Evolutionary conservation across 2,329 filamentous ascomycete species (phyloP).

Genomic region (Endocalyx cinctus): DNA sequence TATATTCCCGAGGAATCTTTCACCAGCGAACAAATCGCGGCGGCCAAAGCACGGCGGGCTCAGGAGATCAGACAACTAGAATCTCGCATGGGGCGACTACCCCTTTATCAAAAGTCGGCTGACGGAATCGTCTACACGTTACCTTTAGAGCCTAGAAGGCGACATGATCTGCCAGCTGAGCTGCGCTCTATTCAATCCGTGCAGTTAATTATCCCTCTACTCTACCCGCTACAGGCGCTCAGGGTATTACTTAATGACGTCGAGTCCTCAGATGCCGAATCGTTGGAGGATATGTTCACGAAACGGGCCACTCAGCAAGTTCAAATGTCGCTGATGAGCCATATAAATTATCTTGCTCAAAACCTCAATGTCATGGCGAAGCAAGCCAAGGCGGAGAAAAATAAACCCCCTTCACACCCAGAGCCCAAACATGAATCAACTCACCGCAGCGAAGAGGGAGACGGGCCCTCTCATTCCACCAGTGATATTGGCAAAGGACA

Average conservation of each 20-base stretch:
- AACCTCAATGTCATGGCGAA: slow-evolving; percentile 66
- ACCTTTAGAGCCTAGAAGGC: slow-evolving; percentile 62
- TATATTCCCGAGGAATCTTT: slow-evolving; percentile 46
- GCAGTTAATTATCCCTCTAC: slow-evolving; percentile 62
- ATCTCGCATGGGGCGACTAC: slow-evolving; percentile 64
- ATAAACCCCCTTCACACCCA: slow-evolving; percentile 11
- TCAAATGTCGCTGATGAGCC: slow-evolving; percentile 63
- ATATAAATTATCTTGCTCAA: slow-evolving; percentile 69
- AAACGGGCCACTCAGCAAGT: slow-evolving; percentile 51
- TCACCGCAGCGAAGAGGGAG: too few relatives aligned
- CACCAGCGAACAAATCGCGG: slow-evolving; percentile 53
- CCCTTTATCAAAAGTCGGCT: slow-evolving; percentile 61
- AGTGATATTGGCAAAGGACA: slow-evolving; percentile 52
- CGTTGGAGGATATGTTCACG: slow-evolving; percentile 62
- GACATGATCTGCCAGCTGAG: slow-evolving; percentile 53
- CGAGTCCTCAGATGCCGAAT: slow-evolving; percentile 53
- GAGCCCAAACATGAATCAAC: too few relatives aligned
- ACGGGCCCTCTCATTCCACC: slow-evolving; percentile 9
- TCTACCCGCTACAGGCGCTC: slow-evolving; percentile 68
- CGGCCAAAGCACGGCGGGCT: slow-evolving; percentile 59
- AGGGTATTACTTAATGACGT: slow-evolving; percentile 62
- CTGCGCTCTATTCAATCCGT: slow-evolving; percentile 60
- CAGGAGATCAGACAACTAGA: slow-evolving; percentile 69
- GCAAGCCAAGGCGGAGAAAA: slow-evolving; percentile 33
- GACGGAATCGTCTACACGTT: slow-evolving; percentile 69